Conservation (phyloP, 805 yeast genomes). For the Limtongozyma cylindracea region DNA sequence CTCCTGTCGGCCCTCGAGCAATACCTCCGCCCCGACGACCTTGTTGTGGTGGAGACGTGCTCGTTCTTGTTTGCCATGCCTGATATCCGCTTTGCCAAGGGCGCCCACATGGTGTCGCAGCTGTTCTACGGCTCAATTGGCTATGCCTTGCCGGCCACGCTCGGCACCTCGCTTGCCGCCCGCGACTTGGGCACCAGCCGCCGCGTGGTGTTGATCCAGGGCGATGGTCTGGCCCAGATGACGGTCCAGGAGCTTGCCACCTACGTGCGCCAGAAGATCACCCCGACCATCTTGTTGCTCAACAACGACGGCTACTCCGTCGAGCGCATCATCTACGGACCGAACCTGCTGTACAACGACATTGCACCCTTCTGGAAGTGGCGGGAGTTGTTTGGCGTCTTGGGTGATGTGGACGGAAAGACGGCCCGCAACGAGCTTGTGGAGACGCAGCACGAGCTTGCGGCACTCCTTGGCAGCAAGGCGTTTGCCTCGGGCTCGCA, state of each 20-base stretch:
- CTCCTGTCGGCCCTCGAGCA: no score
- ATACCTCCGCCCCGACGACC: conserved; percentile 32
- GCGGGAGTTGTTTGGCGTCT: conserved; percentile 37
- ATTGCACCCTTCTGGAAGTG: conserved; percentile 66
- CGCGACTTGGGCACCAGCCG: conserved; percentile 21
- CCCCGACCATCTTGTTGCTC: conserved; percentile 47
- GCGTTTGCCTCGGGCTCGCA: no score
- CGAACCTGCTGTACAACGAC: conserved; percentile 55
- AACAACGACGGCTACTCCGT: conserved; percentile 82
- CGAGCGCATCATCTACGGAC: conserved; percentile 70
- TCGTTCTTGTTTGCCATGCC: conserved; percentile 59
- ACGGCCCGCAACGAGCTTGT: conserved; percentile 2
- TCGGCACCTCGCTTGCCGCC: conserved; percentile 61
- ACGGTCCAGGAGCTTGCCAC: conserved; percentile 67
- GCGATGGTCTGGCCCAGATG: conserved; percentile 93
- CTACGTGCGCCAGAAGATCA: conserved; percentile 27
- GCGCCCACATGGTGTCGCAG: conserved; percentile 30
- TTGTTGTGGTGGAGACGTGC: conserved; percentile 63
- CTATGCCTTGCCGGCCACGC: conserved; percentile 63
- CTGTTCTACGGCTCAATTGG: conserved; percentile 73
- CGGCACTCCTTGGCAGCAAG: no score
- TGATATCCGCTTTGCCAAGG: conserved; percentile 34
- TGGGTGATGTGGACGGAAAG: conserved; percentile 19
- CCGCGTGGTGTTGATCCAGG: conserved; percentile 52
- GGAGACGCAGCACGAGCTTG: no score